phyloP scores from a whole-genome alignment of 2,329 filamentous ascomycete species.

The Fusarium staphyleae region DNA sequence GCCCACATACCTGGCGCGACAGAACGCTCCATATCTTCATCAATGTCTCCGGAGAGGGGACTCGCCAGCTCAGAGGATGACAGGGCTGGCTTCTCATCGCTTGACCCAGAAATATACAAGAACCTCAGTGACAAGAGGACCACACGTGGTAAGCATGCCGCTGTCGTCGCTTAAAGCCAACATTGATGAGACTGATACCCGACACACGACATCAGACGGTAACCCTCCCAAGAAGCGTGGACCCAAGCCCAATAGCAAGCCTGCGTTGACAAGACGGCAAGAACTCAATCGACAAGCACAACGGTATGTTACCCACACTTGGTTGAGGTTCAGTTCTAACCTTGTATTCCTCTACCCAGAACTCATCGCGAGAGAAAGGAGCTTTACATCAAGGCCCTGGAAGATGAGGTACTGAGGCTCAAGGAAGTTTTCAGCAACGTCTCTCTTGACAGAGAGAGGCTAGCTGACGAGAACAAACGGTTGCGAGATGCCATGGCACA shows the following conservation, averaged over 20 bases:
- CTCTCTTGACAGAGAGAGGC: constrained; percentile 76
- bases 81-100: constrained; percentile 50
- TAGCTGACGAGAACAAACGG: constrained; percentile 80
- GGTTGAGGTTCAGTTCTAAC: constrained; percentile 9
- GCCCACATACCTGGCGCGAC: constrained; percentile 27
- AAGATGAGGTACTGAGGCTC: constrained; percentile 87
- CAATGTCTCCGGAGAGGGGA: constrained; percentile 52
- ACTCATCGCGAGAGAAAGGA: constrained; percentile 98
- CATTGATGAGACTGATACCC: constrained; percentile 17
- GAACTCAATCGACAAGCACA: constrained; percentile 96
- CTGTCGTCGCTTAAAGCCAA: neutral
- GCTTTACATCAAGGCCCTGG: constrained; percentile 91
- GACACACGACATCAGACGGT: constrained; percentile 73
- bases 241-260: constrained; percentile 95
- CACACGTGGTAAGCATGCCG: constrained; percentile 68
- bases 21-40: constrained; percentile 54
- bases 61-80: constrained; percentile 44
- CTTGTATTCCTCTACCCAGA: constrained; percentile 55
- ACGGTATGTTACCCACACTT: constrained; percentile 63
- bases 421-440: constrained; percentile 83
- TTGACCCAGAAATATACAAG: constrained; percentile 71
- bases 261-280: constrained; percentile 88
- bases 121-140: constrained; percentile 75
- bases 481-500: constrained; percentile 66
- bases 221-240: constrained; percentile 88